These are phyloP conservation scores for Pseudopyricularia cyperi DNA, from an alignment of 2,329 filamentous ascomycete genomes.

Conservation along the genomic window DNA sequence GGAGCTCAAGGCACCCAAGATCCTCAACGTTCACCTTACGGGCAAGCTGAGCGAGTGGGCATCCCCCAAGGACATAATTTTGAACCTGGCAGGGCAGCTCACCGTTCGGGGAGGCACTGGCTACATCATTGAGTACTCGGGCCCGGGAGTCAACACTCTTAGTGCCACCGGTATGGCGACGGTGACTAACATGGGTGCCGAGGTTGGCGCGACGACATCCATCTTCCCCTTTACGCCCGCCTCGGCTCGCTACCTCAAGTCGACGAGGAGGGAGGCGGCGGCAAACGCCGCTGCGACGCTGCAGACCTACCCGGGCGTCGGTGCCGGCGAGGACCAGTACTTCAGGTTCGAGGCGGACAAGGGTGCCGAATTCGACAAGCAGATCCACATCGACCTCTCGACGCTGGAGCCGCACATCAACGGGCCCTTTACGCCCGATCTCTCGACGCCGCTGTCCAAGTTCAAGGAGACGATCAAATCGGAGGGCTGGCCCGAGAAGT, in stretches of 20 bases:
- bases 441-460: conserved; percentile 81
- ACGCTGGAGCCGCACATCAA: conserved; percentile 92
- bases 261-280: conserved; percentile 66
- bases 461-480: conserved; percentile 76
- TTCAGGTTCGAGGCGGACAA: conserved; percentile 66
- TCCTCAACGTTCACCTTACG: conserved; percentile 73
- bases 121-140: conserved; percentile 88
- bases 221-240: conserved; percentile 85
- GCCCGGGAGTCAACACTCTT: conserved; percentile 75
- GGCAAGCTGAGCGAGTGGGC: conserved; percentile 84
- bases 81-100: conserved; percentile 75
- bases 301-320: conserved; percentile 35
- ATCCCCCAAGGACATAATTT: conserved; percentile 88
- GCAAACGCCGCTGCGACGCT: conserved; percentile 52
- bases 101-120: conserved; percentile 92
- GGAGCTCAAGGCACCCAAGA: conserved; percentile 90
- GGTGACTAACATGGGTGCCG: conserved; percentile 73
- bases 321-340: conserved; percentile 30
- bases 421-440: conserved; percentile 89
- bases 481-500: conserved; percentile 80
- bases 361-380: conserved; percentile 75
- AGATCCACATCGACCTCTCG: conserved; percentile 83
- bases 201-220: conserved; percentile 91
- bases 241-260: conserved; percentile 73
- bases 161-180: conserved; percentile 92